Evolutionary conservation across 208 protist genomes (phyloP).

Genomic region (Leishmania mexicana): DNA sequence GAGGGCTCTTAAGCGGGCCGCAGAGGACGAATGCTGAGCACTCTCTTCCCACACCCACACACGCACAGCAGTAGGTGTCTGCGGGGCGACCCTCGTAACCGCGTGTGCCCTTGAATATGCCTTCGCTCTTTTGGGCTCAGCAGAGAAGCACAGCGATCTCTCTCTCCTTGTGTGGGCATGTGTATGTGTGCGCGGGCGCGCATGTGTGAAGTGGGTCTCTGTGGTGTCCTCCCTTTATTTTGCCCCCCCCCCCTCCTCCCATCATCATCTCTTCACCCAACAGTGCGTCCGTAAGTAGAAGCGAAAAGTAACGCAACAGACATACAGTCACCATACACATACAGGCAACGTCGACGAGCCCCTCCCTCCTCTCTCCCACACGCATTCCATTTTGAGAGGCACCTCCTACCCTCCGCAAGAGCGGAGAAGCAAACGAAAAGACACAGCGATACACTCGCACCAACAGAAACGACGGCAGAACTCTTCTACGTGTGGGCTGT

Average conservation of each 20-base stretch:
- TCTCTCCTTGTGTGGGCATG: neutral
- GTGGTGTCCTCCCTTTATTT: neutral
- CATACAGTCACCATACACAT: neutral
- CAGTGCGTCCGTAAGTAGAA: conserved; percentile 1
- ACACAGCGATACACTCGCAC: neutral
- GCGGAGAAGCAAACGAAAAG: neutral
- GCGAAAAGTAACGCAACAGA: neutral
- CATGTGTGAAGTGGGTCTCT: neutral
- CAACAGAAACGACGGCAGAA: neutral
- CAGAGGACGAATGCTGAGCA: neutral
- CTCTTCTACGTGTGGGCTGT: neutral
- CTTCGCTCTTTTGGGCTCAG: neutral
- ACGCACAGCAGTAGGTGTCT: neutral
- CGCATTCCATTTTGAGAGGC: neutral
- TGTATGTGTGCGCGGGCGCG: neutral
- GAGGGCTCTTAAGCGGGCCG: neutral
- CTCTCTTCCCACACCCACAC: neutral
- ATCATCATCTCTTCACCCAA: neutral
- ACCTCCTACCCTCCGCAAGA: neutral
- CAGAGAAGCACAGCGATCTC: neutral
- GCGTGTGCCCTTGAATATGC: neutral
- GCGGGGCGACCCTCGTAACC: neutral
- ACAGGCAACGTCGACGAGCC: neutral
- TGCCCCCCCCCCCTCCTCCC: neutral
- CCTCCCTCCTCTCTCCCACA: neutral